Evolutionary conservation across 176 grass and related monocot genomes (phyloP).

Genomic region (Sorghum bicolor): DNA sequence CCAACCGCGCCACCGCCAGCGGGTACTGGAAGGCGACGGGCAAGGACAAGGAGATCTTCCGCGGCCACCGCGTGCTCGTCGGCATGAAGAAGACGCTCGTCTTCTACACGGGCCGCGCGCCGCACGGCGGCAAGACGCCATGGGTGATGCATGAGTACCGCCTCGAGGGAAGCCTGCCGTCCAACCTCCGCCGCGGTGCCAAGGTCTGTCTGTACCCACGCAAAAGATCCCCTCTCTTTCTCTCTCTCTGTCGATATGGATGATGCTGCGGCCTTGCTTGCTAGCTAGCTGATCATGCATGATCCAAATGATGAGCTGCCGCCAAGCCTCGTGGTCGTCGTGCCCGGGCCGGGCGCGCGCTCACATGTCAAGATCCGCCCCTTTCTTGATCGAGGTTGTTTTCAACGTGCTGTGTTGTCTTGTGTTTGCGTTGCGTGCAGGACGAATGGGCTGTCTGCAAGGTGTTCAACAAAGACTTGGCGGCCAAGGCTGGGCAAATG

Average conservation of each 20-base stretch:
- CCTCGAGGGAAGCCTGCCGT: constrained; percentile 59
- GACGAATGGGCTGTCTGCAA: constrained; percentile 82
- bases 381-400: not conserved
- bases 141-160: constrained; percentile 98
- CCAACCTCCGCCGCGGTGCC: constrained; percentile 39
- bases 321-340: not conserved
- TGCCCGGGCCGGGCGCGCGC: not conserved
- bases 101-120: constrained; percentile 90
- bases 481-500: constrained; percentile 33
- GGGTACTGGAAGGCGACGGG: constrained; percentile 99
- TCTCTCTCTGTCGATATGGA: not conserved
- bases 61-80: constrained; percentile 53
- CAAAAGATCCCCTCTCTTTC: not conserved
- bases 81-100: constrained; percentile 99
- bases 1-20: constrained; percentile 69
- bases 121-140: constrained; percentile 65
- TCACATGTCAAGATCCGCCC: not conserved
- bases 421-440: constrained; percentile 39
- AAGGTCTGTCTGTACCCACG: constrained; percentile 35
- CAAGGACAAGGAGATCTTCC: constrained; percentile 87
- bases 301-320: constrained; percentile 1
- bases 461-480: constrained; percentile 60
- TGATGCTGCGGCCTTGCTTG: not conserved
- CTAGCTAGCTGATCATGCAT: not conserved
- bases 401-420: constrained; percentile 28